Conservation (phyloP, 169 alveolate species). For the Plasmodium berghei region DNA sequence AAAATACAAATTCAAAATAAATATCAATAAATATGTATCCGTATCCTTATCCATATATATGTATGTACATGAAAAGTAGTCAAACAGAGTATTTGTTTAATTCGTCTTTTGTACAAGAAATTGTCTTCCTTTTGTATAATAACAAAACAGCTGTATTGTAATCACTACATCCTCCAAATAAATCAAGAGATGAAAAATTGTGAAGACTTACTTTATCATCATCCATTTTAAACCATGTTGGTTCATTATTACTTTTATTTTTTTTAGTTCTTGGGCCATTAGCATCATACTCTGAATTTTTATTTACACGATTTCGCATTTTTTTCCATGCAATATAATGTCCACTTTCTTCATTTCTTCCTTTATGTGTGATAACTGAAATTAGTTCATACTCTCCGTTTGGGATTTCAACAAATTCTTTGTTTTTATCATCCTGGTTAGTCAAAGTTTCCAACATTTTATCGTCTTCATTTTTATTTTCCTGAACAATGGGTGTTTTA, state of each 20-base stretch:
- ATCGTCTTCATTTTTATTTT: background rate
- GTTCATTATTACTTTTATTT: constrained; percentile 68
- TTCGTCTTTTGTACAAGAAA: constrained; percentile 27
- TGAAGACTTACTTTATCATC: constrained; percentile 90
- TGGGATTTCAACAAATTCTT: constrained; percentile 20
- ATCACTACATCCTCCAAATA: constrained; percentile 93
- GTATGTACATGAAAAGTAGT: background rate
- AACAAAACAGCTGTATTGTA: constrained; percentile 91
- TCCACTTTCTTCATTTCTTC: constrained; percentile 97
- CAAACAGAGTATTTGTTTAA: background rate
- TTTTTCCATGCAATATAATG: constrained; percentile 97
- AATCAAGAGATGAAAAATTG: constrained; percentile 88
- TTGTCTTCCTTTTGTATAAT: constrained; percentile 79
- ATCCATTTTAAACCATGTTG: constrained; percentile 90
- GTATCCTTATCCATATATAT: background rate
- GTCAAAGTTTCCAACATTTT: background rate
- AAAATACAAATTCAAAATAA: too few species aligned
- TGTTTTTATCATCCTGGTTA: constrained; percentile 50
- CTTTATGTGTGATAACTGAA: constrained; percentile 97
- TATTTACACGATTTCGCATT: constrained; percentile 28
- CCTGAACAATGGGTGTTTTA: background rate
- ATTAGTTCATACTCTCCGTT: constrained; percentile 95
- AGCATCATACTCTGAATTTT: constrained; percentile 9
- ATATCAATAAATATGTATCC: background rate
- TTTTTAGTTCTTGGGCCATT: constrained; percentile 27